Evolutionary conservation across 345 rosid genomes (phyloP), one percentile per base, ranked within the genome.

Genomic region (Sisymbrium irio): DNA sequence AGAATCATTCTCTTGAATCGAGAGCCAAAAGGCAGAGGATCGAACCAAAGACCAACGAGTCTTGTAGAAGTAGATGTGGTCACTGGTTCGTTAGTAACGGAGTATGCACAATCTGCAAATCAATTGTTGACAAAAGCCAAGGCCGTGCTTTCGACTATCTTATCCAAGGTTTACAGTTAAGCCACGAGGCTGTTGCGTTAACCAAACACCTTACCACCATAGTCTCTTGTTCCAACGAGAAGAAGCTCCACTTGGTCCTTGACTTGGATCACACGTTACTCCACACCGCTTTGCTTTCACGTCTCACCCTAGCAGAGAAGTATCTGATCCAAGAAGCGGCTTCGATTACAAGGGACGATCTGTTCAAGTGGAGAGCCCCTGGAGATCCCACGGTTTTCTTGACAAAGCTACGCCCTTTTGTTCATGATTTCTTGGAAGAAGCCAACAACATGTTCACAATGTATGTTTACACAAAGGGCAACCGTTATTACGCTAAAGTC

Each of bases 241-340:
- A 30, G 7, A 72, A 72, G 37, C 69, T 72, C 2, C 54, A 62
- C 22, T 28, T 72, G 4, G 53, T 72, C 1, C 54, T 72, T 39
- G 69, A 72, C 62, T 51, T 72, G 33, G 76, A 72, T 32, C 51
- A 62, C 76, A 72, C 69, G 41, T 54, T 72, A 11, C 7, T 72
- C 44, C 62, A 62, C 61, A 3, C 51, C 7, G 5, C n/a, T 7
- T 15, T 0, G 28, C 20, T 17, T 61, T 5, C 50, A 25, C 3
- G 5, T 47, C 69, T 72, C 8, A 18, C 69, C 11, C 0, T 40
- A 50, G 27, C 53, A 37, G 60, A 62, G 10, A 72, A 17, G 51
- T 40, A 50, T 40, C 62, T 50, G 5, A 5, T 39, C 9, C 3
- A 50, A 18, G 44, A 62, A 62, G 22, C 44, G 28, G 17, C 5